A percentile compares a stretch with the other conserved stretches of the same genome.
Conservation (phyloP, 2,329 filamentous ascomycete species). For the Penicillium sp. region DNA sequence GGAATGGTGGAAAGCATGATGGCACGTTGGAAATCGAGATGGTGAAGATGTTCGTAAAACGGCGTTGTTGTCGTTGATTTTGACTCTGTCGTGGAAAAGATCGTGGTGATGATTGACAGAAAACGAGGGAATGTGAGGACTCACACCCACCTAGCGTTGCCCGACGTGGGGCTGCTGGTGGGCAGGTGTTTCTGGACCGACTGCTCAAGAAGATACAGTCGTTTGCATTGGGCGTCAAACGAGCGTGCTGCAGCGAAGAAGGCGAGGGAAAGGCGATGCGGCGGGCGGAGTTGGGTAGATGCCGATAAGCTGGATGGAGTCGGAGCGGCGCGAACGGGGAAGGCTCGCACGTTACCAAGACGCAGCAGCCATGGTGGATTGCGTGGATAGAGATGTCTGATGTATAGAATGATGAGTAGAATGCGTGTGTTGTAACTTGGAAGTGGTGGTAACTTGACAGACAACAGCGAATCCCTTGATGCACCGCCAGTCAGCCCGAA, state of each 20-base stretch:
- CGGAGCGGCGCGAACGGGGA: not conserved
- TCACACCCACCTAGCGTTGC: conserved; percentile 22
- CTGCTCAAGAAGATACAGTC: not conserved
- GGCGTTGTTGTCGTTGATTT: not conserved
- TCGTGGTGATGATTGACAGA: not conserved
- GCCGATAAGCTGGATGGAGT: not conserved
- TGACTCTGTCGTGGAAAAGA: not conserved
- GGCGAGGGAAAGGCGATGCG: not conserved
- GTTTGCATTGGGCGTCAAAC: conserved; percentile 7
- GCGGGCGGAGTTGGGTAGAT: conserved; percentile 2
- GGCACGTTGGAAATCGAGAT: not conserved
- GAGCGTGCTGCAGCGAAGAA: not conserved
- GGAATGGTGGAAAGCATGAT: conserved; percentile 29
- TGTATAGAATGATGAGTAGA: not conserved
- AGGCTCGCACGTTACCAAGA: not conserved
- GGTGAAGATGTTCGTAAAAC: not conserved
- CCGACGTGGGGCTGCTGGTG: conserved; percentile 23
- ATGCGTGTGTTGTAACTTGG: too few species aligned
- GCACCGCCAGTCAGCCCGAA: not conserved
- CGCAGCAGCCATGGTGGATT: not conserved
- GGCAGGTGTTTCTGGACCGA: conserved; percentile 3
- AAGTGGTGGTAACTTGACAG: too few species aligned
- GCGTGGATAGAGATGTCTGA: not conserved
- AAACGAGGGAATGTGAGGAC: not conserved
- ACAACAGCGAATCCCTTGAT: too few species aligned